Conservation (phyloP, 1,139 yeast species). For the Protomyces lactucae-debilis region DNA sequence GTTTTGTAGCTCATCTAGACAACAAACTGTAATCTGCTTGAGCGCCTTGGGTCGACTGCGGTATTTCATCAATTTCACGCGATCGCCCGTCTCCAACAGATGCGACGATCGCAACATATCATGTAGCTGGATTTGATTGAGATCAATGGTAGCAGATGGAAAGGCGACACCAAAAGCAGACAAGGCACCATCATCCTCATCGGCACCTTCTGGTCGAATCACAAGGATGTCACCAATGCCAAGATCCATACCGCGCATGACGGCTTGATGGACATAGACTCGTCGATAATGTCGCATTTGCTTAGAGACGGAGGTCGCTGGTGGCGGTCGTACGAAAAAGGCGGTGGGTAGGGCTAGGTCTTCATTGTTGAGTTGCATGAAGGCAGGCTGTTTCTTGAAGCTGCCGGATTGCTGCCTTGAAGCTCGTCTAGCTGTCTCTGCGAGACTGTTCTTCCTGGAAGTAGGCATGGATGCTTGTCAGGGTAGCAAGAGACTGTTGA, state of each 20-base stretch:
- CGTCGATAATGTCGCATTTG: conserved; percentile 12
- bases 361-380: not conserved
- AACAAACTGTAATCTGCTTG: conserved; percentile 9
- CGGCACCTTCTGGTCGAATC: conserved; percentile 12
- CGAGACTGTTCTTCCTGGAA: not conserved
- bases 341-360: not conserved
- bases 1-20: conserved; percentile 10
- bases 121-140: conserved; percentile 11
- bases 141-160: conserved; percentile 6
- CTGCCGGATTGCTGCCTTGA: not conserved
- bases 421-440: not conserved
- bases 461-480: not conserved
- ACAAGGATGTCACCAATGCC: conserved; percentile 15
- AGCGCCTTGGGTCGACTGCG: not conserved
- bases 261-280: conserved; percentile 19
- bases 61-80: conserved; percentile 20
- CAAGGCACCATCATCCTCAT: conserved; percentile 14
- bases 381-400: not conserved
- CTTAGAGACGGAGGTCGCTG: not conserved
- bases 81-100: conserved; percentile 27
- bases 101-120: conserved; percentile 22
- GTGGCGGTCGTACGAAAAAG: not conserved
- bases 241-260: conserved; percentile 12
- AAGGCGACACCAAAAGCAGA: conserved; percentile 23
- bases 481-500: too few species aligned